Base-by-base conservation (phyloP, 164 flowering plant species). In the Tetracentron sinense region DNA sequence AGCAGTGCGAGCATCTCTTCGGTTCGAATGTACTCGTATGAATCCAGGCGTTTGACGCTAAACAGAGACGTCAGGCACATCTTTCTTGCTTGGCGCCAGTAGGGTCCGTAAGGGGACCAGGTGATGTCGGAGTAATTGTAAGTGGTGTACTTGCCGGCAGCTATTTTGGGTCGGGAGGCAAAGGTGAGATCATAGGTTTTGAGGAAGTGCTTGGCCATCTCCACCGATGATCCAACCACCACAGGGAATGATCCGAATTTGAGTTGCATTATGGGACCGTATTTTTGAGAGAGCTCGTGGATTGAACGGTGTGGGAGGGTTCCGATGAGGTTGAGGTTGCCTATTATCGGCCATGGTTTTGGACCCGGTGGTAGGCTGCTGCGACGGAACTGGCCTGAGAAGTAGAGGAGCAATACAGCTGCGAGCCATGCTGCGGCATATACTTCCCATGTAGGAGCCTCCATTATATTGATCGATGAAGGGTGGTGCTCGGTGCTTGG, bases 311-410 rank as follows among this genome's bases (percentile, higher is more conserved):
- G 81, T 3, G 78, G 78, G 30, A 72, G 68, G 1, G 69, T 42
- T 23, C 81, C 77, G 4, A 78, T 52, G 23, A 69, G 70, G 49
- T 69, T 63, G 19, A 76, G 66, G 56, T 79, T 79, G 27, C 80
- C 80, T 4, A 76, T 74, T 31, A 79, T 61, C 2, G 78, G 80
- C 74, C 68, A 74, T 25, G 74, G 70, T 54, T 60, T 72, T 1
- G 82, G 85, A 3, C 81, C 82, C 0, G 79, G 82, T 6, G 85
- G 85, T 0, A 72, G 71, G 35, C 67, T 70, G 23, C 35, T 44
- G 25, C 67, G 35, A 27, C 42, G 60, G 16, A 59, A 49, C n/a
- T 30, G 21, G 27, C 51, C 19, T 3, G 26, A 46, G 23, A 67
- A 12, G 14, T 49, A 17, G 58, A 73, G 20, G 28, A 68, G 54